These are phyloP conservation scores for Nelumbo lutea DNA, from an alignment of 164 flowering plant genomes.

Conservation along the genomic window DNA sequence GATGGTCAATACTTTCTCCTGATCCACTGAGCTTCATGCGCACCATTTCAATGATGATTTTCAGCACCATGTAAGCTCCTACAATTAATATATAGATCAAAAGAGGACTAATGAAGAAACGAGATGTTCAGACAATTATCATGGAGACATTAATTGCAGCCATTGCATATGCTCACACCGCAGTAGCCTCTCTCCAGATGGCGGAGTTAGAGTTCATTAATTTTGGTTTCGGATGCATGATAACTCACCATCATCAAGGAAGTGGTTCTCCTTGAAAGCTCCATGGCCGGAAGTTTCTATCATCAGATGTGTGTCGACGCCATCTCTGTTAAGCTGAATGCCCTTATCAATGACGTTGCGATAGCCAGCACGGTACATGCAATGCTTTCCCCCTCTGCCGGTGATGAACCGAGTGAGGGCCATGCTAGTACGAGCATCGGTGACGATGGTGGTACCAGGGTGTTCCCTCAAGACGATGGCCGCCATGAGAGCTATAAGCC, in stretches of 20 bases:
- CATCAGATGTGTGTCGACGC: constrained; percentile 82
- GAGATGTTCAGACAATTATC: too few relatives aligned
- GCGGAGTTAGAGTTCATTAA: too few relatives aligned
- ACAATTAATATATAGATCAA: background rate
- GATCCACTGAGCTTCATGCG: constrained; percentile 76
- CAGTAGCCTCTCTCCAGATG: too few relatives aligned
- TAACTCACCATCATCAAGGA: constrained; percentile 77
- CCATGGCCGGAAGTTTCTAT: constrained; percentile 98
- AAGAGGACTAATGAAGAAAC: background rate
- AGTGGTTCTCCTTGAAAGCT: constrained; percentile 81
- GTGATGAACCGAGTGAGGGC: constrained; percentile 61
- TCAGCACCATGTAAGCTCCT: constrained; percentile 97
- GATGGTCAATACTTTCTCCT: constrained; percentile 71
- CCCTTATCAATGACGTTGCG: constrained; percentile 93
- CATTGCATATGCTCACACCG: too few relatives aligned
- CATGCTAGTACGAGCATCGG: constrained; percentile 86
- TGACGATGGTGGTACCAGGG: constrained; percentile 76
- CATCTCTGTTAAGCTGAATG: constrained; percentile 68
- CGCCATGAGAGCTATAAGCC: constrained; percentile 84
- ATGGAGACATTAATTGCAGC: too few relatives aligned
- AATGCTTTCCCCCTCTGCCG: constrained; percentile 71
- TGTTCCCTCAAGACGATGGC: constrained; percentile 74
- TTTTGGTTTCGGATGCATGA: too few relatives aligned
- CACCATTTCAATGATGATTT: constrained; percentile 92
- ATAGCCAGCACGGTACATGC: constrained; percentile 86